These are phyloP conservation scores for Xylaria curta DNA, from an alignment of 495 filamentous ascomycete species.

Conservation along the genomic window DNA sequence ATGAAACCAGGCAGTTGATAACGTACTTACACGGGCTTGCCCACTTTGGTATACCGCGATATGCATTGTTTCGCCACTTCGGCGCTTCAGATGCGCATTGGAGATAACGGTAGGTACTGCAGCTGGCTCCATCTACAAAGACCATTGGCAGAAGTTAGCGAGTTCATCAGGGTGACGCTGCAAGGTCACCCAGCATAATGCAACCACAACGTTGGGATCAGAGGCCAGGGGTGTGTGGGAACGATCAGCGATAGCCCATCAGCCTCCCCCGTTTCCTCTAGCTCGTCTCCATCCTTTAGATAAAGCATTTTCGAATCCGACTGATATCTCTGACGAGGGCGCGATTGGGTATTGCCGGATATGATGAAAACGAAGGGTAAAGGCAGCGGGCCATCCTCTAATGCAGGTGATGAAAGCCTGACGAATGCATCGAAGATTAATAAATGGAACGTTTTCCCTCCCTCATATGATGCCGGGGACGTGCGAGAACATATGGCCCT, in stretches of 20 bases:
- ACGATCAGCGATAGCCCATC: conserved; percentile 2
- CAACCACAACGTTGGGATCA: conserved; percentile 1
- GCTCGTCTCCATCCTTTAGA: conserved; percentile 7
- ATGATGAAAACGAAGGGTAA: conserved; percentile 13
- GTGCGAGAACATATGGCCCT: neutral
- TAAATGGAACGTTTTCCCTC: neutral
- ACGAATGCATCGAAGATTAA: neutral
- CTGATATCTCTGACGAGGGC: conserved; percentile 1
- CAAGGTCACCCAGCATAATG: conserved; percentile 20
- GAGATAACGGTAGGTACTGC: conserved; percentile 15
- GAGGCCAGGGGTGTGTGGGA: neutral
- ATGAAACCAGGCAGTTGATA: conserved; percentile 12
- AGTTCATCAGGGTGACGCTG: conserved; percentile 14
- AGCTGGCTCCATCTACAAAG: neutral
- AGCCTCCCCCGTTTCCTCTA: conserved; percentile 10
- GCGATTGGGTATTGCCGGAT: neutral
- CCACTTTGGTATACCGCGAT: conserved; percentile 6
- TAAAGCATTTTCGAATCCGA: conserved; percentile 12
- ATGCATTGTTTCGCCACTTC: conserved; percentile 3
- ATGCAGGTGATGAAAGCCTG: conserved; percentile 15
- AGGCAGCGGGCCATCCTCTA: conserved; percentile 8
- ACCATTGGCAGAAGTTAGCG: conserved; percentile 2
- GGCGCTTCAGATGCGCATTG: neutral
- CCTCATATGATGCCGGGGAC: conserved; percentile 7
- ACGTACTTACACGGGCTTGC: conserved; percentile 13